Evolutionary conservation across 2,329 filamentous ascomycete genomes (phyloP).

Genomic region (Pseudogymnoascus sp.): DNA sequence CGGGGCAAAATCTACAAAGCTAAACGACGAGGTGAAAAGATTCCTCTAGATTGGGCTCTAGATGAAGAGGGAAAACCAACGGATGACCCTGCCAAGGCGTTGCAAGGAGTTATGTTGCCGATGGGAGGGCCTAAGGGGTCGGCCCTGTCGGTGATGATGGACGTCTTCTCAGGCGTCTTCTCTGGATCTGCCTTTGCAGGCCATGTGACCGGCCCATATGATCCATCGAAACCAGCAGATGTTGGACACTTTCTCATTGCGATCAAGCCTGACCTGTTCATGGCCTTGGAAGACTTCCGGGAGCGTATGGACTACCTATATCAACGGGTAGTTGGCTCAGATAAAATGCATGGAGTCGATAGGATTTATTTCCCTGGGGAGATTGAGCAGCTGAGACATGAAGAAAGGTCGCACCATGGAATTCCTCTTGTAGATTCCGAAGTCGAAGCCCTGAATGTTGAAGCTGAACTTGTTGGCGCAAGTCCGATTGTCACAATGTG

Average conservation of each 20-base stretch:
- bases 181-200: constrained; percentile 54
- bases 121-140: constrained; percentile 57
- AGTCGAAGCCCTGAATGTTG: constrained; percentile 47
- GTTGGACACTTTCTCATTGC: constrained; percentile 67
- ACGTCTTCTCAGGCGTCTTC: constrained; percentile 52
- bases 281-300: constrained; percentile 62
- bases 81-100: constrained; percentile 18
- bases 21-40: constrained; percentile 20
- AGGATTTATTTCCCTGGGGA: constrained; percentile 57
- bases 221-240: constrained; percentile 50
- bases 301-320: constrained; percentile 52
- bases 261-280: constrained; percentile 69
- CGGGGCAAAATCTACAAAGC: constrained; percentile 24
- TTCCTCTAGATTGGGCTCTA: constrained; percentile 22
- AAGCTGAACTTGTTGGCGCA: constrained; percentile 40
- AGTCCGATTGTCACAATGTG: not conserved
- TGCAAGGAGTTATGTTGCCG: constrained; percentile 27
- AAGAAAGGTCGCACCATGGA: constrained; percentile 44
- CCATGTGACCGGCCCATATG: constrained; percentile 49
- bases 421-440: constrained; percentile 53
- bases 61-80: constrained; percentile 20
- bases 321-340: constrained; percentile 44
- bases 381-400: constrained; percentile 50
- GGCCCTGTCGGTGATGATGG: constrained; percentile 54
- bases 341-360: constrained; percentile 49